These are phyloP conservation scores for Malassezia equina DNA, from an alignment of 1,284 basidiomycete species.

Conservation along the genomic window DNA sequence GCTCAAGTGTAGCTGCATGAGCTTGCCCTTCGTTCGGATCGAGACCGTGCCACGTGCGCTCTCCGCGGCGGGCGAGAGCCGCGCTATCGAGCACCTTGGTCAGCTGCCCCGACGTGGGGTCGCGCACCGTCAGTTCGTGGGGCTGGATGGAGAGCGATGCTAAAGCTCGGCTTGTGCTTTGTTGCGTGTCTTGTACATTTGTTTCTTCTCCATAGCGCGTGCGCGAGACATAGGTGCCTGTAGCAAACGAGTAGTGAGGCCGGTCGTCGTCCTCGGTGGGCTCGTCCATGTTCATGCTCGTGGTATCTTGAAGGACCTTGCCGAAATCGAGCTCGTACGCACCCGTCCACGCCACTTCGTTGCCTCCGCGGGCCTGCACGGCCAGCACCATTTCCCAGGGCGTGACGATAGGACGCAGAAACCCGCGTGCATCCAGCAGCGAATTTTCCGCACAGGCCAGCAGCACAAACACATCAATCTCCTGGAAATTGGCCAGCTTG, in stretches of 20 bases:
- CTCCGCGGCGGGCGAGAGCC: constrained; percentile 56
- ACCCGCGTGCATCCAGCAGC: constrained; percentile 73
- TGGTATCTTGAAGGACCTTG: constrained; percentile 1
- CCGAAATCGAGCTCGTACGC: constrained; percentile 69
- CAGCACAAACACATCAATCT: constrained; percentile 90
- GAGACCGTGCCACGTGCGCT: constrained; percentile 69
- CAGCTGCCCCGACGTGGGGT: constrained; percentile 56
- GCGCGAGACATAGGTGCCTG: constrained; percentile 71
- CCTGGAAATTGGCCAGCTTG: constrained; percentile 90
- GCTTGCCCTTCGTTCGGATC: constrained; percentile 71
- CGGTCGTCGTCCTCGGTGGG: constrained; percentile 51
- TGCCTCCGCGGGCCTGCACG: constrained; percentile 50
- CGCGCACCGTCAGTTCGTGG: constrained; percentile 55
- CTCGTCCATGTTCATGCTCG: constrained; percentile 1
- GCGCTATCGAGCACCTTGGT: constrained; percentile 49
- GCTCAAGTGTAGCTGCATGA: constrained; percentile 61
- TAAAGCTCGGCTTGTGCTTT: background rate
- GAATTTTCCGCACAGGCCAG: constrained; percentile 91
- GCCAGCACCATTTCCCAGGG: constrained; percentile 85
- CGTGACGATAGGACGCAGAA: constrained; percentile 79
- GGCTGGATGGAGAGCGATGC: constrained; percentile 2
- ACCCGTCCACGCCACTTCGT: constrained; percentile 58
- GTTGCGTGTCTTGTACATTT: constrained; percentile 22
- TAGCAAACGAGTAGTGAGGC: constrained; percentile 66
- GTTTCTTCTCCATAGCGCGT: constrained; percentile 55